phyloP scores from a whole-genome alignment of 495 filamentous ascomycete species.

The Filosporella fistucella region DNA sequence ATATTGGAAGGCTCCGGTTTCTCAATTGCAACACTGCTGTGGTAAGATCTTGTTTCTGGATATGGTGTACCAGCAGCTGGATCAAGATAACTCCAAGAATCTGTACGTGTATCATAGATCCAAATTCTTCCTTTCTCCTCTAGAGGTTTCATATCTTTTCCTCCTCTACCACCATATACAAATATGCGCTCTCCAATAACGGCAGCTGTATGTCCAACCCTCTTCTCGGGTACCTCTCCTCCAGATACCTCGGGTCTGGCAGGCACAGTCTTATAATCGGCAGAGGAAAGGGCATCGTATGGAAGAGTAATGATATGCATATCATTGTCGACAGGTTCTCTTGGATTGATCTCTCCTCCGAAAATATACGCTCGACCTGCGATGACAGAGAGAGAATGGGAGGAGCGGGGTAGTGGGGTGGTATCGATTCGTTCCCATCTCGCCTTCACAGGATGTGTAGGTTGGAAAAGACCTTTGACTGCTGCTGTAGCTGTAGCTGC shows the following conservation, averaged over 20 bases:
- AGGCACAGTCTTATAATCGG: conserved; percentile 53
- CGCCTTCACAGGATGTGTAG: conserved; percentile 36
- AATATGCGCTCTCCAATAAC: conserved; percentile 57
- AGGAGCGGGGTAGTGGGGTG: conserved; percentile 57
- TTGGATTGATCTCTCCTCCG: conserved; percentile 50
- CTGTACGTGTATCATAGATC: conserved; percentile 55
- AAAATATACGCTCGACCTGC: conserved; percentile 66
- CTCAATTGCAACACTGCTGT: conserved; percentile 42
- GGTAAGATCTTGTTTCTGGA: conserved; percentile 40
- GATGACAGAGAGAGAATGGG: conserved; percentile 65
- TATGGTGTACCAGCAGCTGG: conserved; percentile 33
- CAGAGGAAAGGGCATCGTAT: conserved; percentile 36
- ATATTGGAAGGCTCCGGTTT: conserved; percentile 37
- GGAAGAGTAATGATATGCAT: conserved; percentile 64
- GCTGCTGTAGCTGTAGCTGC: conserved; percentile 12
- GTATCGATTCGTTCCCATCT: conserved; percentile 53
- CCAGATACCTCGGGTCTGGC: conserved; percentile 32
- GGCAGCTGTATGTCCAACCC: conserved; percentile 54
- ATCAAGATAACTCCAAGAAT: conserved; percentile 54
- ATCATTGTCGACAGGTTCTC: conserved; percentile 59
- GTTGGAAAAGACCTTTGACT: conserved; percentile 18
- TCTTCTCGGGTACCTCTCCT: conserved; percentile 39
- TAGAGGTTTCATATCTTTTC: conserved; percentile 38
- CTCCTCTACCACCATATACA: conserved; percentile 56
- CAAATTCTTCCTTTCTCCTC: conserved; percentile 62